Base-by-base conservation (phyloP, 352 stramenopile species). In the Globisporangium parvum region DNA sequence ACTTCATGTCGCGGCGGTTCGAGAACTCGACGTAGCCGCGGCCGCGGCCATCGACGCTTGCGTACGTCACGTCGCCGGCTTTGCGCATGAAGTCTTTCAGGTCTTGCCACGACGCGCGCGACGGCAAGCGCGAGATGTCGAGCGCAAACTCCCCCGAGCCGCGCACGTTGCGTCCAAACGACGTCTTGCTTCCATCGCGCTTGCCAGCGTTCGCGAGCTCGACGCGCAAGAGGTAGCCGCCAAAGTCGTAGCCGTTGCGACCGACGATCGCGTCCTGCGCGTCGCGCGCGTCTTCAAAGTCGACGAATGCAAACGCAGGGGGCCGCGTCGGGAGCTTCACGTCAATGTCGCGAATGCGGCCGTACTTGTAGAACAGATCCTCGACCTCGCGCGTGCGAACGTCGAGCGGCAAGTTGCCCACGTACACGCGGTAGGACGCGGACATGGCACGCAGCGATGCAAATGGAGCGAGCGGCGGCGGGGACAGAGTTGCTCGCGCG, bases 281-380 rank as follows among this genome's bases (percentile, higher is more conserved):
- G 52, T 93, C 79, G 18, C 80, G 78, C 15, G 65, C 14, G 52
- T 88, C 68, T 46, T 89, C 79, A 47, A 88, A 91, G 59, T 90
- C 77, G 66, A 89, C 71, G 59, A 90, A 85, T 48, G 80, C 78
- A 63, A 88, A 83, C 20, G 75, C 65, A 15, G 67, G 65, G 31
- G 73, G 69, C 23, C 77, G 75, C 53, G 77, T 83, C 52, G 81
- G 71, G 51, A 87, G 83, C 64, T 90, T 94, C 57, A 88, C 66
- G 47, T 88, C 69, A 33, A 86, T 73, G 53, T 81, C 77, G 14
- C 66, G 63, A 47, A 87, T 82, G 53, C 74, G 76, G 0, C 80
- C 81, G 51, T 81, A 88, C 62, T 86, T 86, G 59, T 76, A 76
- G 57, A 94, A 90, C 10, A 87, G 70, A 20, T 90, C 77, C 53